Evolutionary conservation across 495 filamentous ascomycete genomes (phyloP).

Genomic region (Penicillium cosmopolitanum): DNA sequence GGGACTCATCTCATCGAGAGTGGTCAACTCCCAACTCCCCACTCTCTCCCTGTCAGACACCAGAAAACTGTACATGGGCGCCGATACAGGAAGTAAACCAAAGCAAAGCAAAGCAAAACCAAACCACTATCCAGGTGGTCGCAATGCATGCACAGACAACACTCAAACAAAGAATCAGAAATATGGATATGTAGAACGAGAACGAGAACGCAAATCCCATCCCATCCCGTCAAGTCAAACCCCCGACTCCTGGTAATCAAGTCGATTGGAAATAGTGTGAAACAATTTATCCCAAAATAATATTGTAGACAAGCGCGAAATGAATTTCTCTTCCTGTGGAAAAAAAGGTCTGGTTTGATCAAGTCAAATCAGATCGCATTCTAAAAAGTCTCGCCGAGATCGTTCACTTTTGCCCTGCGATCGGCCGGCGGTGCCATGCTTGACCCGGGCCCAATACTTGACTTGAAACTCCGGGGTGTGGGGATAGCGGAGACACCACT

Average conservation of each 20-base stretch:
- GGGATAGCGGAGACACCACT: constrained; percentile 57
- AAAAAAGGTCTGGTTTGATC: no score
- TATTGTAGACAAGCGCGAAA: not conserved
- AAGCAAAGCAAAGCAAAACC: no score
- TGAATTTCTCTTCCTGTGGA: not conserved
- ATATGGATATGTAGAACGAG: constrained; percentile 9
- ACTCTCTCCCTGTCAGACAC: not conserved
- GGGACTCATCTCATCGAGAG: no score
- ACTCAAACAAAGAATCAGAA: not conserved
- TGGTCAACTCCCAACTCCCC: no score
- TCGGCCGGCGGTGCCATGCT: constrained; percentile 57
- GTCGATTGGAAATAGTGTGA: no score
- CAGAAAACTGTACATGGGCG: constrained; percentile 24
- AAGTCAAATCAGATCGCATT: not conserved
- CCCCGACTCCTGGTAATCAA: no score
- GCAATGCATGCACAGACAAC: constrained; percentile 13
- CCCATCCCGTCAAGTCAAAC: no score
- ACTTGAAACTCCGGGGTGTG: constrained; percentile 53
- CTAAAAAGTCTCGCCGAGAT: constrained; percentile 71
- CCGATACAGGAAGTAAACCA: constrained; percentile 5
- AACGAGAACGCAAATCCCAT: not conserved
- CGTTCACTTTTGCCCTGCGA: constrained; percentile 54
- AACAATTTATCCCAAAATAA: no score
- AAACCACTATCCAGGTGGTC: constrained; percentile 23
- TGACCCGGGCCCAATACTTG: constrained; percentile 48